A percentile compares a stretch with the other conserved stretches of the same genome.
Evolutionary conservation across 1,284 basidiomycete species (phyloP).

Genomic region (Ganoderma leucocontextum): DNA sequence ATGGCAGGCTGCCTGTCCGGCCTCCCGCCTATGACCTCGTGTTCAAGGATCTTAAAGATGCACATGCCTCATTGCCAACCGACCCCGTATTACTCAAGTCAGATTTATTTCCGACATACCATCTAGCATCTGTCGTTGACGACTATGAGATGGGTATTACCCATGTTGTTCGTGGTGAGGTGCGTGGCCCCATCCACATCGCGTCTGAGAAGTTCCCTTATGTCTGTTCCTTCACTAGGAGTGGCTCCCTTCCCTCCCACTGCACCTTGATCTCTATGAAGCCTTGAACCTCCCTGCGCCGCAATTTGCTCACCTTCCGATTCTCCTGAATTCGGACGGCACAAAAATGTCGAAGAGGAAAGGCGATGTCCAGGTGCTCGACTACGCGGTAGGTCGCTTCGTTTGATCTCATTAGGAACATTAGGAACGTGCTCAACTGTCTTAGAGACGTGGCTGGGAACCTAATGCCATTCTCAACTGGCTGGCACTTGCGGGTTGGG

Average conservation of each 20-base stretch:
- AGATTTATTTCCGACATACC: slow-evolving; percentile 95
- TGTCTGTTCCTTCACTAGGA: slow-evolving; percentile 62
- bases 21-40: slow-evolving; percentile 70
- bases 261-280: slow-evolving; percentile 91
- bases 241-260: slow-evolving; percentile 95
- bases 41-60: slow-evolving; percentile 79
- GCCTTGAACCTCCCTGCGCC: slow-evolving; percentile 81
- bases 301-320: slow-evolving; percentile 89
- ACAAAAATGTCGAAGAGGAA: slow-evolving; percentile 95
- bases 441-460: slow-evolving; percentile 84
- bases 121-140: slow-evolving; percentile 95
- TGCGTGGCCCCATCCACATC: slow-evolving; percentile 36
- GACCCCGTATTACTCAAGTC: slow-evolving; percentile 95
- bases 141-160: slow-evolving; percentile 97
- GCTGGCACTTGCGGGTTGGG: slow-evolving; percentile 94
- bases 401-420: not conserved
- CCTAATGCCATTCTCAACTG: slow-evolving; percentile 92
- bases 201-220: not conserved
- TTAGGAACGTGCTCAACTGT: not conserved
- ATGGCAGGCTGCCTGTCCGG: slow-evolving; percentile 58
- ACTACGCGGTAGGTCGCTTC: slow-evolving; percentile 75
- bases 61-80: slow-evolving; percentile 80
- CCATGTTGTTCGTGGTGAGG: slow-evolving; percentile 95
- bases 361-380: slow-evolving; percentile 87
- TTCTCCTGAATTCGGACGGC: slow-evolving; percentile 91